phyloP scores from a whole-genome alignment of 768 basidiomycete species.

The Leccinum subgranulosum region DNA sequence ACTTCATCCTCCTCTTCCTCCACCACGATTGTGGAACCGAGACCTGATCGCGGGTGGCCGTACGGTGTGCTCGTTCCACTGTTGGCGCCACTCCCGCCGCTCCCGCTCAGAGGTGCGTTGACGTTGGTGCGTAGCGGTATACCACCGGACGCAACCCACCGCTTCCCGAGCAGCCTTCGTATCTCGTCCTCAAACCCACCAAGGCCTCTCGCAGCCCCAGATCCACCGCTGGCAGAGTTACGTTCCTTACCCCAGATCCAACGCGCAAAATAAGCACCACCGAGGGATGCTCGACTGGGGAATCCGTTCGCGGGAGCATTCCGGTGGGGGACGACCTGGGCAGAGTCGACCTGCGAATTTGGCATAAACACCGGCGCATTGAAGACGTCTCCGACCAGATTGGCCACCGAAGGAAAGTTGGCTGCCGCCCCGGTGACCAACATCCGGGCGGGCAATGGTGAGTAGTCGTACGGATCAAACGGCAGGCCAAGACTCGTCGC shows the following conservation, averaged over 20 bases:
- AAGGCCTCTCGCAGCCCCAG: conserved; percentile 37
- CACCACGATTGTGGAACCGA: conserved; percentile 50
- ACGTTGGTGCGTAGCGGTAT: conserved; percentile 58
- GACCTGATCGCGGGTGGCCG: conserved; percentile 49
- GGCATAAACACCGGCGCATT: conserved; percentile 79
- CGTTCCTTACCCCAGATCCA: conserved; percentile 83
- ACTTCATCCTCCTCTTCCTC: conserved; percentile 80
- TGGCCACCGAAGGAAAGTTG: conserved; percentile 80
- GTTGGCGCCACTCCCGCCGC: conserved; percentile 48
- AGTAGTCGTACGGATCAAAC: conserved; percentile 77
- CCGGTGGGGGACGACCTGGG: conserved; percentile 64
- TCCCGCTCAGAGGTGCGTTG: conserved; percentile 36
- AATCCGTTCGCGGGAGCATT: conserved; percentile 71
- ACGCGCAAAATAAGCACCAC: conserved; percentile 74
- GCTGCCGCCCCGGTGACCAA: conserved; percentile 77
- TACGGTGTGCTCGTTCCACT: conserved; percentile 72
- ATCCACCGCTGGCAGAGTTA: conserved; percentile 25
- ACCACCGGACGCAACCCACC: conserved; percentile 70
- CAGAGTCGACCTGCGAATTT: conserved; percentile 71
- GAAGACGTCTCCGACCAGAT: conserved; percentile 79
- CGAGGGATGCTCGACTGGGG: conserved; percentile 67
- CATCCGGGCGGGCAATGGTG: conserved; percentile 61
- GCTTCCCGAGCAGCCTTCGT: conserved; percentile 62
- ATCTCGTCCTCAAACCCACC: conserved; percentile 81
- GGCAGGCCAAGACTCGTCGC: conserved; percentile 54